Evolutionary conservation across 495 filamentous ascomycete species (phyloP).

Genomic region (Penicillium malachiteum): DNA sequence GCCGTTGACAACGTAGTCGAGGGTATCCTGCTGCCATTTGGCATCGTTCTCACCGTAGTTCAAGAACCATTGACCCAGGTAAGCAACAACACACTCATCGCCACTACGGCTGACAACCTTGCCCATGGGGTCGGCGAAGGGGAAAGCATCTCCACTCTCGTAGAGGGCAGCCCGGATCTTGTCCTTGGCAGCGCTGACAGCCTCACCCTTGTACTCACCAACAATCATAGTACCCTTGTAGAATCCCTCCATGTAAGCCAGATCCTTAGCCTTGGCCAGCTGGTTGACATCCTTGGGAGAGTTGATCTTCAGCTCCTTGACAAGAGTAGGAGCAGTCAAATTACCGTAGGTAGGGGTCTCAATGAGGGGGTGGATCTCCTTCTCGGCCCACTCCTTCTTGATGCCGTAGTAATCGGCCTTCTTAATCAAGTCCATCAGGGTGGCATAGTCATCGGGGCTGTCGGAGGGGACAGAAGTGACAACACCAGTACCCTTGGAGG

Average conservation of each 20-base stretch:
- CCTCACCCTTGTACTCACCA: conserved; percentile 84
- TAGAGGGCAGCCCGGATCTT: conserved; percentile 80
- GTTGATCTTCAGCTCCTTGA: conserved; percentile 92
- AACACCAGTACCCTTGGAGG: conserved; percentile 92
- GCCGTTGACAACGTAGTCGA: conserved; percentile 69
- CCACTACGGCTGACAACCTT: conserved; percentile 81
- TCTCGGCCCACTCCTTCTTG: conserved; percentile 92
- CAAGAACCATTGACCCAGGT: conserved; percentile 95
- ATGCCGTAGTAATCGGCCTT: conserved; percentile 98
- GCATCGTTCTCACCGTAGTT: conserved; percentile 86
- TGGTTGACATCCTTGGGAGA: conserved; percentile 91
- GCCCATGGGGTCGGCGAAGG: conserved; percentile 90
- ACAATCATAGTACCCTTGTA: conserved; percentile 91
- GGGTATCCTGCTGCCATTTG: conserved; percentile 72
- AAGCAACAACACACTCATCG: conserved; percentile 88
- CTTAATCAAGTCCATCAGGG: conserved; percentile 81
- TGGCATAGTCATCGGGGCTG: conserved; percentile 94
- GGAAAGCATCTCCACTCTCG: conserved; percentile 77
- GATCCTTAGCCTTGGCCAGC: conserved; percentile 89
- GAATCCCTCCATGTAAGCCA: conserved; percentile 96
- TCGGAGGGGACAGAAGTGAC: conserved; percentile 95
- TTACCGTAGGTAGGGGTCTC: conserved; percentile 87
- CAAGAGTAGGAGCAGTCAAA: conserved; percentile 75
- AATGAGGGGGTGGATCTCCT: conserved; percentile 86
- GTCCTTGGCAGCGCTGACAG: conserved; percentile 81